Percentiles rank a stretch among this genome's conserved stretches.
These are phyloP conservation scores for Rhodotorula sp. DNA, from an alignment of 1,284 basidiomycete genomes.

Conservation along the genomic window DNA sequence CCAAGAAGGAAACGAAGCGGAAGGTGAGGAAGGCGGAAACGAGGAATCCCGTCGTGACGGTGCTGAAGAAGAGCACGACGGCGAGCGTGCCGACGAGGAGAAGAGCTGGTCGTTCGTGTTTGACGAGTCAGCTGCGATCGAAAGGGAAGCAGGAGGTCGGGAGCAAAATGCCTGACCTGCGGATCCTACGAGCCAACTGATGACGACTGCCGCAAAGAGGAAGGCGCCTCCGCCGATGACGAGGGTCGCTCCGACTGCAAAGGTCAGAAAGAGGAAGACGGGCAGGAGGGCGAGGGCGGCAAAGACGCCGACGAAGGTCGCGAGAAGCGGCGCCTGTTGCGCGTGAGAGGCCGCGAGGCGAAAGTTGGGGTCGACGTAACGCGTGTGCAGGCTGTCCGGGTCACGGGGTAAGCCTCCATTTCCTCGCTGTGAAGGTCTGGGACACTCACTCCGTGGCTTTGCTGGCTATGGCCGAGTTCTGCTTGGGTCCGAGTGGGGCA, in stretches of 20 bases:
- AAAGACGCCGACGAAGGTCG: conserved; percentile 18
- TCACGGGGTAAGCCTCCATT: background rate
- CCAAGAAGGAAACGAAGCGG: conserved; percentile 21
- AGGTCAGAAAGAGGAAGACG: conserved; percentile 17
- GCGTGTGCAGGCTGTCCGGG: conserved; percentile 8
- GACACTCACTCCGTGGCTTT: conserved; percentile 13
- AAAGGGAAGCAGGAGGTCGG: background rate
- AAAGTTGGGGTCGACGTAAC: conserved; percentile 18
- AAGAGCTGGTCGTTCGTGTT: background rate
- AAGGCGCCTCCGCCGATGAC: conserved; percentile 25
- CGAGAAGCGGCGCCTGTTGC: conserved; percentile 4
- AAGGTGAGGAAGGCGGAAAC: conserved; percentile 15
- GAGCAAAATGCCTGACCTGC: conserved; percentile 10
- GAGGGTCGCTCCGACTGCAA: conserved; percentile 13
- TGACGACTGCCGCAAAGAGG: conserved; percentile 7
- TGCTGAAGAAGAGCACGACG: conserved; percentile 11
- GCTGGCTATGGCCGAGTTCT: background rate
- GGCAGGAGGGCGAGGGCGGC: conserved; percentile 23
- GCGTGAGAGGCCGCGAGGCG: background rate
- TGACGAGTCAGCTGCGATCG: background rate
- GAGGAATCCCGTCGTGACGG: conserved; percentile 13
- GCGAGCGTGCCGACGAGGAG: conserved; percentile 20
- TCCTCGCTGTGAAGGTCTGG: background rate
- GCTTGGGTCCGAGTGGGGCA: background rate
- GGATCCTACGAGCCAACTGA: conserved; percentile 21